These are phyloP conservation scores for Pleurotus eryngii DNA, from an alignment of 768 basidiomycete genomes.

Conservation along the genomic window DNA sequence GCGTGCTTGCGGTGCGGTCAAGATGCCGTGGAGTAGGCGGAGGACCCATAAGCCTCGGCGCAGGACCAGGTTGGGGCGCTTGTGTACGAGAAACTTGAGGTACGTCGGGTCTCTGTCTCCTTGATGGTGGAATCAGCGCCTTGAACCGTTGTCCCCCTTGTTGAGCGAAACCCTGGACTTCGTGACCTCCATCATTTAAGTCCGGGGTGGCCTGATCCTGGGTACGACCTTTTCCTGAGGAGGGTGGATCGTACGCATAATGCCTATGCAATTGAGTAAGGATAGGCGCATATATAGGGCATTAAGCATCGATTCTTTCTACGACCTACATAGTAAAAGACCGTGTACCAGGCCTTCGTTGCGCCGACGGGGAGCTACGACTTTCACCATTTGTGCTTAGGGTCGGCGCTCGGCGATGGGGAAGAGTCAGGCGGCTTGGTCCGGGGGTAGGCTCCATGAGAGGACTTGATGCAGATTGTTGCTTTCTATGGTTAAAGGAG, in stretches of 20 bases:
- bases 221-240: slow-evolving; percentile 36
- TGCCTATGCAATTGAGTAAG: slow-evolving; percentile 38
- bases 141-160: slow-evolving; percentile 22
- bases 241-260: slow-evolving; percentile 60
- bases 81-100: slow-evolving; percentile 11
- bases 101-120: slow-evolving; percentile 6
- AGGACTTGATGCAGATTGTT: slow-evolving; percentile 40
- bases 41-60: slow-evolving; percentile 44
- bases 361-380: background rate
- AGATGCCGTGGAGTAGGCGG: slow-evolving; percentile 47
- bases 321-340: slow-evolving; percentile 43
- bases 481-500: slow-evolving; percentile 10
- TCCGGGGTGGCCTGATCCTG: slow-evolving; percentile 37
- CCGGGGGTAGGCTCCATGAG: slow-evolving; percentile 47
- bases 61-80: slow-evolving; percentile 12
- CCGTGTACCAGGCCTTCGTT: slow-evolving; percentile 46
- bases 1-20: slow-evolving; percentile 19
- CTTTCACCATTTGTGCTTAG: slow-evolving; percentile 25
- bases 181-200: slow-evolving; percentile 21
- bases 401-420: slow-evolving; percentile 48
- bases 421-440: slow-evolving; percentile 66
- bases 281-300: background rate
- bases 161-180: background rate
- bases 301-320: background rate
- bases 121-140: too few relatives aligned